These are phyloP conservation scores for Biscogniauxia marginata DNA, from an alignment of 2,329 filamentous ascomycete genomes.

Conservation along the genomic window DNA sequence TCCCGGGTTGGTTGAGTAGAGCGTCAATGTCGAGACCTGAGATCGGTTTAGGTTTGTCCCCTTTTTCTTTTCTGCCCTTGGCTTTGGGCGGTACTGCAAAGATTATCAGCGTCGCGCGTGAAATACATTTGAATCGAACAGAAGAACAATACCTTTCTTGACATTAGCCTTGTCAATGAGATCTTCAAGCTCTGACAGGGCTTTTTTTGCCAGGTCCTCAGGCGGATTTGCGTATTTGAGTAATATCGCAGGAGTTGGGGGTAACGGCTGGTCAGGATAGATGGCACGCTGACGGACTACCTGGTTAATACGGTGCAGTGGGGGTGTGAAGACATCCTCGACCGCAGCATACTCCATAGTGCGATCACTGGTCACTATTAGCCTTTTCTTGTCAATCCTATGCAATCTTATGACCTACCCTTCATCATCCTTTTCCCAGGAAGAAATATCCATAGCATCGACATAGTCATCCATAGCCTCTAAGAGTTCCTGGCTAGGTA, in stretches of 20 bases:
- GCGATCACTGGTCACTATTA: constrained; percentile 24
- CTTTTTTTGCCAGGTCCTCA: constrained; percentile 59
- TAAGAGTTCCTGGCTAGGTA: constrained; percentile 73
- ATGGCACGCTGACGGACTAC: constrained; percentile 81
- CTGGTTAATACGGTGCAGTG: constrained; percentile 85
- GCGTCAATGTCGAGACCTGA: constrained; percentile 86
- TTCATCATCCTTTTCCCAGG: constrained; percentile 69
- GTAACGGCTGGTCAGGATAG: constrained; percentile 63
- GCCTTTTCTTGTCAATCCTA: constrained; percentile 33
- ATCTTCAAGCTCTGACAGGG: constrained; percentile 56
- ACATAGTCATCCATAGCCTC: constrained; percentile 89
- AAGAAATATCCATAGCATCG: constrained; percentile 85
- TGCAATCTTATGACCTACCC: constrained; percentile 49
- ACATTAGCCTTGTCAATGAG: constrained; percentile 72
- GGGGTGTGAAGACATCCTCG: constrained; percentile 80
- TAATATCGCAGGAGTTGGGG: constrained; percentile 62
- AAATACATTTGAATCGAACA: background rate
- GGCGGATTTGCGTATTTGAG: constrained; percentile 74
- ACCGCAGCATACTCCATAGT: constrained; percentile 68
- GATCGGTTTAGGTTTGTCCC: constrained; percentile 70
- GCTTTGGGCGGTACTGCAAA: constrained; percentile 70
- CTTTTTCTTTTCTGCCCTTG: constrained; percentile 67
- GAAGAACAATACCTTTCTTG: constrained; percentile 64
- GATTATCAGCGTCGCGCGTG: constrained; percentile 28
- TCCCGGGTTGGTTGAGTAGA: constrained; percentile 53